phyloP scores from a whole-genome alignment of 495 filamentous ascomycete species.

The Talaromyces nanjingensis region DNA sequence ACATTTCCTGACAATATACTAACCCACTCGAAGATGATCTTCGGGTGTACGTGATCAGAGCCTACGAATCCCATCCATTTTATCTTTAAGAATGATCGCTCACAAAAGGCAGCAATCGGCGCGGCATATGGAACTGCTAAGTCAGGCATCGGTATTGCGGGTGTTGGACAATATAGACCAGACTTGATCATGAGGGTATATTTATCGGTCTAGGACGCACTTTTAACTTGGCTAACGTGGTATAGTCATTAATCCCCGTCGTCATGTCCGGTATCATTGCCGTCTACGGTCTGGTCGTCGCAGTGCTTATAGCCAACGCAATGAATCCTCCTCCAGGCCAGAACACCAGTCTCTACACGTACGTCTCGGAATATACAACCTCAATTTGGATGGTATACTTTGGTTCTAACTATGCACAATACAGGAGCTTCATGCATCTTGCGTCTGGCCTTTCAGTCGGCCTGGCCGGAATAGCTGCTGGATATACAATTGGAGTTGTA shows the following conservation, averaged over 20 bases:
- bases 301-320: slow-evolving; percentile 86
- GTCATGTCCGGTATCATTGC: slow-evolving; percentile 99
- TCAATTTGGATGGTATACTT: background rate
- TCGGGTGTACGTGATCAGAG: slow-evolving; percentile 68
- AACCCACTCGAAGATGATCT: slow-evolving; percentile 58
- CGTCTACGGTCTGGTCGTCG: slow-evolving; percentile 93
- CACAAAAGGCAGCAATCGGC: slow-evolving; percentile 60
- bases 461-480: slow-evolving; percentile 86
- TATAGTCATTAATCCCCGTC: slow-evolving; percentile 83
- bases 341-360: slow-evolving; percentile 78
- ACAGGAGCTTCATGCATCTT: slow-evolving; percentile 85
- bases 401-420: slow-evolving; percentile 1
- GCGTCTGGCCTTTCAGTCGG: slow-evolving; percentile 88
- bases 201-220: no score
- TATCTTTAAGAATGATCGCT: slow-evolving; percentile 3
- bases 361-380: slow-evolving; percentile 19
- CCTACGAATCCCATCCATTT: background rate
- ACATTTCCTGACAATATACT: slow-evolving; percentile 13
- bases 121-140: slow-evolving; percentile 97
- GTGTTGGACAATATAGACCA: slow-evolving; percentile 84
- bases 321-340: slow-evolving; percentile 57
- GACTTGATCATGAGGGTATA: slow-evolving; percentile 96
- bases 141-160: slow-evolving; percentile 92
- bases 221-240: slow-evolving; percentile 7
- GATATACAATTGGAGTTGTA: slow-evolving; percentile 93